phyloP scores from a whole-genome alignment of 441 rosid genomes.

The Euphorbia schlechtendalii region DNA sequence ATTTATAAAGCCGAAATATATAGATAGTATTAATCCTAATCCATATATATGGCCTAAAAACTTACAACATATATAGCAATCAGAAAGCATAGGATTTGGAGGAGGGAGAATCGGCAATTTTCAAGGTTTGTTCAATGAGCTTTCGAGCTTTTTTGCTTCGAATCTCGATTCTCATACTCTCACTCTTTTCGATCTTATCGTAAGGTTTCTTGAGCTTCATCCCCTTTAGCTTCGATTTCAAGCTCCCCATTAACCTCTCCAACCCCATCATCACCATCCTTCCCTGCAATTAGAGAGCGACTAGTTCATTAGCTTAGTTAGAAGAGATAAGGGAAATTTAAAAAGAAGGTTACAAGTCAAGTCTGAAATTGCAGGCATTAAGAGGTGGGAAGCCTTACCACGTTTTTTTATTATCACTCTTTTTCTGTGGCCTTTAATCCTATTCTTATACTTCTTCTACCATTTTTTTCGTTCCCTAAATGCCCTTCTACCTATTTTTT shows the following conservation, averaged over 20 bases:
- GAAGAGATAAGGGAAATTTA: too few relatives aligned
- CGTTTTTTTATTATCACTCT: not conserved
- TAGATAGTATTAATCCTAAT: not conserved
- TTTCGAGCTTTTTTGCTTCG: conserved; percentile 77
- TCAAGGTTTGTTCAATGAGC: conserved; percentile 60
- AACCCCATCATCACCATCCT: conserved; percentile 47
- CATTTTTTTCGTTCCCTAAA: not conserved
- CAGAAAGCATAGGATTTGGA: conserved; percentile 43
- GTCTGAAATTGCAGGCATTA: not conserved
- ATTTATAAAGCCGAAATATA: not conserved
- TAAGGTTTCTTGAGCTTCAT: conserved; percentile 51
- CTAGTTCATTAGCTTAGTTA: not conserved
- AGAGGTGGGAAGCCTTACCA: not conserved
- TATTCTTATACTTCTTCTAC: too few relatives aligned
- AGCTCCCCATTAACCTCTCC: conserved; percentile 45
- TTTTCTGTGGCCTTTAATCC: not conserved
- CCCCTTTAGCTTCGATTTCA: conserved; percentile 62
- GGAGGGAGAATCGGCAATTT: conserved; percentile 75
- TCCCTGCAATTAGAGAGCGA: too few relatives aligned
- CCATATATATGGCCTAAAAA: not conserved
- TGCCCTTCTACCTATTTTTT: not conserved
- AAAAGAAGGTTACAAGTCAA: not conserved
- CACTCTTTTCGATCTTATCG: conserved; percentile 89
- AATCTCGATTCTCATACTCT: conserved; percentile 84
- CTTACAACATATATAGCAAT: not conserved